Conservation (phyloP, 345 rosid genomes). For the Acer campestre region DNA sequence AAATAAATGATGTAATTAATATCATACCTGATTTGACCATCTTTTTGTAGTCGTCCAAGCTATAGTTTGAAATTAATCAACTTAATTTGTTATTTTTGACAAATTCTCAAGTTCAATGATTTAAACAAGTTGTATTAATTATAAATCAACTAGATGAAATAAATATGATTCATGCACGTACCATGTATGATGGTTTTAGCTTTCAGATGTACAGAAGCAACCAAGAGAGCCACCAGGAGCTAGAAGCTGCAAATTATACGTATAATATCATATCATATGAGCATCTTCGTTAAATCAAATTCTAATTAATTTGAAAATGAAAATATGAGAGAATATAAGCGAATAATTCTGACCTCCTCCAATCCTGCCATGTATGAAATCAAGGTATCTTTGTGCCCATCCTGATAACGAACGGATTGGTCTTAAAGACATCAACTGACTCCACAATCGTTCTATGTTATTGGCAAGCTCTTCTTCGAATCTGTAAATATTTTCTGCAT, state of each 20-base stretch:
- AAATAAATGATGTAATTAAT: too few relatives aligned
- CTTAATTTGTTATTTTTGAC: too few relatives aligned
- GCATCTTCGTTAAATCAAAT: too few relatives aligned
- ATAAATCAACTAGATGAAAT: too few relatives aligned
- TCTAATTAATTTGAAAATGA: not conserved
- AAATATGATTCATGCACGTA: not conserved
- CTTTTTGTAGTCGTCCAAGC: too few relatives aligned
- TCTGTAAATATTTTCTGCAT: constrained; percentile 11
- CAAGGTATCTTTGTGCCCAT: constrained; percentile 30
- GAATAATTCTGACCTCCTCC: constrained; percentile 25
- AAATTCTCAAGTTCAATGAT: too few relatives aligned
- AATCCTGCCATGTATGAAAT: constrained; percentile 23
- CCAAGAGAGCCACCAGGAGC: constrained; percentile 53
- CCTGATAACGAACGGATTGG: constrained; percentile 40
- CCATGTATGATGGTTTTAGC: not conserved
- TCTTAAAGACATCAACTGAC: constrained; percentile 27
- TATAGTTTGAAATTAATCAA: too few relatives aligned
- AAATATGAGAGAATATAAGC: not conserved
- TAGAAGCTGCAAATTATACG: constrained; percentile 22
- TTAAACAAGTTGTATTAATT: too few relatives aligned
- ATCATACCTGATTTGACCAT: too few relatives aligned
- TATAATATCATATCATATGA: too few relatives aligned
- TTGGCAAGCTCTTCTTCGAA: constrained; percentile 26
- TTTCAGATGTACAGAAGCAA: constrained; percentile 18
- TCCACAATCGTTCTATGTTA: constrained; percentile 33